Evolutionary conservation across 345 rosid species (phyloP), one percentile per base, ranked within the genome.

Genomic region (Brassica cretica): DNA sequence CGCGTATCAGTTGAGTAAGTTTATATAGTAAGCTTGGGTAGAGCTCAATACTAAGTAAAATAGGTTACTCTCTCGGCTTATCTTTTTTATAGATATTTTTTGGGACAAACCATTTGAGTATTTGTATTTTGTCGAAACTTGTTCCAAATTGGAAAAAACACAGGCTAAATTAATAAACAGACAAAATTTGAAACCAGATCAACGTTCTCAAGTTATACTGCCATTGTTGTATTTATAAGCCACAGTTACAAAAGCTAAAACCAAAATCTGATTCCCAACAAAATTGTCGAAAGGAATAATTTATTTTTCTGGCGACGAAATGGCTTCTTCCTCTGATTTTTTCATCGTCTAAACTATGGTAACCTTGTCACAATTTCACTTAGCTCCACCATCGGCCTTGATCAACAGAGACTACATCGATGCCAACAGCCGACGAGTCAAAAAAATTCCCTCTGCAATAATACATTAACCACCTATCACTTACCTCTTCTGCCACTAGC

Each of bases 391-490:
- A 11, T 67, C 64, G 16, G 78, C 49, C 5, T 24, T 60, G 44
- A 6, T 33, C 58, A 41, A 66, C 33, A 66, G 3, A 19, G 33
- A 77, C 59, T 68, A 3, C 78, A 78, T 78, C 12, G 74, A 73
- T 51, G 46, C 78, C 1, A 73, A 46, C 12, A 79, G 30, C 30
- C 30, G 5, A 67, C 58, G 78, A 66, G 74, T 68, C 46, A 44
- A 67, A 5, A 8, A 73, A 78, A 68, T 16, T 0, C 70, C 1
- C 73, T 72, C 35, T 78, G 82, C 27, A 0, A 67, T 41, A 27
- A 78, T 3, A 73, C 74, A 6, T 68, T 78, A 11, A 72, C 69
- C 27, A 72, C 66, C 0, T 65, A 37, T 78, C 76, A 76, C 66
- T 71, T 8, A 0, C 81, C 5, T 4, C 9, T 58, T 11, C 76